phyloP scores from a whole-genome alignment of 2,329 filamentous ascomycete genomes.

The Dactylellina drechsleri region DNA sequence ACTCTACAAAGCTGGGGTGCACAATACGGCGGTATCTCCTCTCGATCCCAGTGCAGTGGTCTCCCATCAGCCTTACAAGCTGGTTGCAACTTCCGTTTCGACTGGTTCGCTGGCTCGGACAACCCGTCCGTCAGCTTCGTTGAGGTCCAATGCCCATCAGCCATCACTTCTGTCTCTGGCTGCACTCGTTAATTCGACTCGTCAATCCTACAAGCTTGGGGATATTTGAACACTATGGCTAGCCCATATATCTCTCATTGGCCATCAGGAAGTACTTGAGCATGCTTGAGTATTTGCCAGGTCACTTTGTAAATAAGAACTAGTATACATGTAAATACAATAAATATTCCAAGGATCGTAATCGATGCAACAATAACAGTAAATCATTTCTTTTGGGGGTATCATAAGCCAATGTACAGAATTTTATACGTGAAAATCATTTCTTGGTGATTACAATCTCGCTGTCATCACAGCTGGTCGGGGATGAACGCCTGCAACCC shows the following conservation, averaged over 20 bases:
- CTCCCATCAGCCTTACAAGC: slow-evolving; percentile 68
- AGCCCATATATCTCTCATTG: no score
- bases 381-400: slow-evolving; percentile 14
- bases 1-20: slow-evolving; percentile 67
- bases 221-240: no score
- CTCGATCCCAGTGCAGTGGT: slow-evolving; percentile 66
- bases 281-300: no score
- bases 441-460: slow-evolving; percentile 45
- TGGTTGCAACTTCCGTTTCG: slow-evolving; percentile 73
- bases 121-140: slow-evolving; percentile 69
- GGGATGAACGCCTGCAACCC: slow-evolving; percentile 24
- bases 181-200: slow-evolving; percentile 40
- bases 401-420: slow-evolving; percentile 18
- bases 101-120: slow-evolving; percentile 71
- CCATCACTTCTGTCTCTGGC: slow-evolving; percentile 59
- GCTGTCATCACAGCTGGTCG: slow-evolving; percentile 22
- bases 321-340: no score
- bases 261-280: no score
- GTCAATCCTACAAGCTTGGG: no score
- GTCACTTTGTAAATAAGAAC: no score
- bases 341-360: neutral
- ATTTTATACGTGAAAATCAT: slow-evolving; percentile 16
- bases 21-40: slow-evolving; percentile 69
- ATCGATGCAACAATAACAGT: no score
- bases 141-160: slow-evolving; percentile 69